Evolutionary conservation across 2,329 filamentous ascomycete species (phyloP).

Genomic region (Alternaria angustiovoidea): DNA sequence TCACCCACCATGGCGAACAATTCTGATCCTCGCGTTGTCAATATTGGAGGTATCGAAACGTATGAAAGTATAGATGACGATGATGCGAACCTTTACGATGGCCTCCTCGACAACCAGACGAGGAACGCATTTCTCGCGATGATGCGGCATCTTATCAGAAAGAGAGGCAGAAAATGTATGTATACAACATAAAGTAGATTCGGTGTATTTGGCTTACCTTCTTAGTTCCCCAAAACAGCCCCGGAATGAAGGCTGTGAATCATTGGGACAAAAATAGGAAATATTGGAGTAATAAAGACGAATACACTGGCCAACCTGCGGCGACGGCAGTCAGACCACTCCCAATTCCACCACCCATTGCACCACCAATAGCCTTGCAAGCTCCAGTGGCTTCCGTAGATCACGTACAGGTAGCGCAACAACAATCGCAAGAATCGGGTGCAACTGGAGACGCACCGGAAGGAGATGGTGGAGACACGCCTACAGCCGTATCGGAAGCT

Average conservation of each 20-base stretch:
- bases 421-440: not conserved
- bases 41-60: not conserved
- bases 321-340: not conserved
- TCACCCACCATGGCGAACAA: not conserved
- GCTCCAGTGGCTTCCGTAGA: not conserved
- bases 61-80: not conserved
- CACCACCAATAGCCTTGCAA: not conserved
- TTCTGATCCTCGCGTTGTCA: not conserved
- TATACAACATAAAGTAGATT: not conserved
- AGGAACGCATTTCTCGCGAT: not conserved
- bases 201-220: not conserved
- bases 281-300: too few relatives aligned
- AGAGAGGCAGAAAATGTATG: not conserved
- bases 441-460: not conserved
- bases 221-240: not conserved
- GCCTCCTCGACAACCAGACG: not conserved
- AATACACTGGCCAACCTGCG: not conserved
- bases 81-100: not conserved
- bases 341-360: not conserved
- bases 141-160: not conserved
- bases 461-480: not conserved
- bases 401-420: not conserved
- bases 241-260: not conserved
- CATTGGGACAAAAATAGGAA: too few relatives aligned
- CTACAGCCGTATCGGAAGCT: not conserved